Evolutionary conservation across 306 rosid genomes (phyloP), one percentile per base, ranked within the genome.

Genomic region (Canavalia ensiformis): DNA sequence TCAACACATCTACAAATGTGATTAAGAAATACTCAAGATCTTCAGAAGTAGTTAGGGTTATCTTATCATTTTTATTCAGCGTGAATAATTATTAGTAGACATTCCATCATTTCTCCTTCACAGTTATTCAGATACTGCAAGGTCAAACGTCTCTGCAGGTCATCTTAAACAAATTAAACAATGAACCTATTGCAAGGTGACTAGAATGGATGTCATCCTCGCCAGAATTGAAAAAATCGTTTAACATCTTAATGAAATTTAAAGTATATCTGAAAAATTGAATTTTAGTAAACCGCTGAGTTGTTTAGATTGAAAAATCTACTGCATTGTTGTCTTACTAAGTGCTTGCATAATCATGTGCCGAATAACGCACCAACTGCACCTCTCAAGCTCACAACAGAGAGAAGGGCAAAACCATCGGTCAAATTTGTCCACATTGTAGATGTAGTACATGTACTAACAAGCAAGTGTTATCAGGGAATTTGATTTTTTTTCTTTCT

Each of bases 381-480:
- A 44, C 54, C 42, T 0, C 59, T 44, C 10, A 69, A 70, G 33
- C 73, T 78, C 68, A 67, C 84, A 66, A 75, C 12, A 45, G 13
- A 52, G 46, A 78, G 29, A 66, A 69, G 50, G 81, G 62, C 18
- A 65, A 9, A 83, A 55, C 68, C 18, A 33, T 73, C 29, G 62
- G 56, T 80, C 87, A 83, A 80, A 63, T 76, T 56, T 86, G 82
- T 86, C 78, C 82, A 56, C 41, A 63, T 6, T 46, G 30, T 31
- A 13, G 45, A 69, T 47, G 63, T 11, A 65, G 51, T 56, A 82
- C 62, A 70, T 72, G 11, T 31, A 44, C n/a, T 29, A 81, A 75
- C 71, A 76, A 82, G 84, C 82, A 72, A 45, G 25, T 60, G 31
- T 6, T 55, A 68, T 51, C 39, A 50, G 46, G 8, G 2, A 63